A percentile compares a stretch with the other conserved stretches of the same genome.
Evolutionary conservation across 441 rosid genomes (phyloP).

Genomic region (Viola pubescens): DNA sequence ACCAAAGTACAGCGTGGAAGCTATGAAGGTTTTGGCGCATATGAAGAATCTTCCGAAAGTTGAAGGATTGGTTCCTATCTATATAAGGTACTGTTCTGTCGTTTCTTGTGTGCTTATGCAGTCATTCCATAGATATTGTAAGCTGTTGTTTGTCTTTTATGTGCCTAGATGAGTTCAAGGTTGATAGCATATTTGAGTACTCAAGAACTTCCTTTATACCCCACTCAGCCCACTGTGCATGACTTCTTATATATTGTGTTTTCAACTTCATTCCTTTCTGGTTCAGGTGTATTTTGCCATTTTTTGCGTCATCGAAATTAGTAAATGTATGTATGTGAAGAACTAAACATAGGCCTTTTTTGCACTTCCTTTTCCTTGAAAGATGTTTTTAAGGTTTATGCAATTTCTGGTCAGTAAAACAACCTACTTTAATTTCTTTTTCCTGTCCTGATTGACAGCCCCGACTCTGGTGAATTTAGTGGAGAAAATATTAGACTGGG

Average conservation of each 20-base stretch:
- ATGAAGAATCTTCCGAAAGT: constrained; percentile 75
- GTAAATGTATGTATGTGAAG: no score
- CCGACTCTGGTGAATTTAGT: constrained; percentile 72
- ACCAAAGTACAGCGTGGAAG: constrained; percentile 71
- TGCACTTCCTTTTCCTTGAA: neutral
- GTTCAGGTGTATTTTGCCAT: neutral
- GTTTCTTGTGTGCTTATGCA: constrained; percentile 4
- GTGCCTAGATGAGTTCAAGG: neutral
- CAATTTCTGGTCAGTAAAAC: neutral
- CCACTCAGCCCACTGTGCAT: no score
- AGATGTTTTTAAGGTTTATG: constrained; percentile 2
- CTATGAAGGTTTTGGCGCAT: constrained; percentile 94
- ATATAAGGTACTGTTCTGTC: constrained; percentile 57
- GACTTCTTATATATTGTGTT: neutral
- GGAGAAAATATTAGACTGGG: constrained; percentile 95
- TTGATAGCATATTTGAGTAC: no score
- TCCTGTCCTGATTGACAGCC: constrained; percentile 42
- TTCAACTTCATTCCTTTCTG: neutral
- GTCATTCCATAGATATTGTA: neutral
- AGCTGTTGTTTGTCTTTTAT: neutral
- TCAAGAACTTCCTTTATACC: no score
- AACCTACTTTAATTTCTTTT: constrained; percentile 7
- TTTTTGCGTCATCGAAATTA: no score
- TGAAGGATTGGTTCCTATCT: constrained; percentile 92
- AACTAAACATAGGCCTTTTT: neutral